Conservation (phyloP, 805 yeast genomes). For the Wickerhamiella australiensis region DNA sequence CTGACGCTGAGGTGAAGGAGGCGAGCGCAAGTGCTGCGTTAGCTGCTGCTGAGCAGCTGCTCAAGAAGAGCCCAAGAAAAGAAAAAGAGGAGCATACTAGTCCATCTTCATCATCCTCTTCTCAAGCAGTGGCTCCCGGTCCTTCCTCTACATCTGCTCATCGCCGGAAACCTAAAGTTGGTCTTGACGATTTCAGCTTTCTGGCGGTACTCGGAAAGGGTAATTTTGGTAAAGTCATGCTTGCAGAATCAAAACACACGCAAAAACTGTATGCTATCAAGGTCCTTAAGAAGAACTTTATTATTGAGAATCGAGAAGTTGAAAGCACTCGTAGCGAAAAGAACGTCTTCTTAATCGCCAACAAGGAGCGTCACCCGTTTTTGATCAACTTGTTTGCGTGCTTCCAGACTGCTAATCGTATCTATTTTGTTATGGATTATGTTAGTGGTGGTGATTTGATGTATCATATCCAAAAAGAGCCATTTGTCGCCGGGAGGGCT, state of each 20-base stretch:
- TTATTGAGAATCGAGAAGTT: constrained; percentile 90
- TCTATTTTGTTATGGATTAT: constrained; percentile 97
- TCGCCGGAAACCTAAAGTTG: constrained; percentile 34
- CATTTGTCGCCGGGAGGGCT: constrained; percentile 81
- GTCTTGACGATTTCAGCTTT: constrained; percentile 88
- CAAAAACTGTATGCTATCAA: constrained; percentile 83
- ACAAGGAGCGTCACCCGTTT: constrained; percentile 85
- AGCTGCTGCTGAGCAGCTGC: constrained; percentile 9
- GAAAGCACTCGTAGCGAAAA: constrained; percentile 92
- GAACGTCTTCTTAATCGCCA: constrained; percentile 73
- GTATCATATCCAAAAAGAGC: constrained; percentile 96
- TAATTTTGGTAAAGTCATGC: constrained; percentile 95
- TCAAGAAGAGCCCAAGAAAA: not conserved
- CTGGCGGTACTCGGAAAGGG: constrained; percentile 95
- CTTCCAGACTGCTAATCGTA: constrained; percentile 94
- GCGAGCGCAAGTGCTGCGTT: constrained; percentile 5
- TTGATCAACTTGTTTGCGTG: constrained; percentile 83
- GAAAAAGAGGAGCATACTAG: not conserved
- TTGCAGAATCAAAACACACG: constrained; percentile 83
- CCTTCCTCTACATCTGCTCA: not conserved
- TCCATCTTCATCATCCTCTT: not conserved
- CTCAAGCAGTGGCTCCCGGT: not conserved
- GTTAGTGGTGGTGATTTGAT: constrained; percentile 96
- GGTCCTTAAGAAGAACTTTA: constrained; percentile 90
- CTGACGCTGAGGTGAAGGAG: constrained; percentile 4